A percentile compares a stretch with the other conserved stretches of the same genome.
Conservation (phyloP, 805 yeast genomes). For the Candida railenensis region DNA sequence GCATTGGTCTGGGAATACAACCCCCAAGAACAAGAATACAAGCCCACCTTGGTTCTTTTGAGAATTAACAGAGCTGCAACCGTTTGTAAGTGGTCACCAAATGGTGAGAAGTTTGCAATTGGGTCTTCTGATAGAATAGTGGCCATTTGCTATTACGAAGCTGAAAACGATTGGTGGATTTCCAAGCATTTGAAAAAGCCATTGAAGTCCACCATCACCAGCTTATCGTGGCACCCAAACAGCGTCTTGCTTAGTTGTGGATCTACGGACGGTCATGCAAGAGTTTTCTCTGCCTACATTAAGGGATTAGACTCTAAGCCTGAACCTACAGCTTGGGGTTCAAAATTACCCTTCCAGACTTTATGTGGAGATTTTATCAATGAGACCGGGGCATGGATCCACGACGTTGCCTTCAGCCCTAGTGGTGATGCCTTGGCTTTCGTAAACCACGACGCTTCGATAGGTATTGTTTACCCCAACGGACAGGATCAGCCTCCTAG, state of each 20-base stretch:
- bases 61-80: slow-evolving; percentile 97
- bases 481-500: slow-evolving; percentile 65
- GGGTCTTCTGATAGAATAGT: slow-evolving; percentile 93
- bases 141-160: slow-evolving; percentile 95
- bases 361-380: slow-evolving; percentile 75
- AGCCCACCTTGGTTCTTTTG: slow-evolving; percentile 88
- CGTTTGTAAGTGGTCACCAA: slow-evolving; percentile 90
- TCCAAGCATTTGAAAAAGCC: slow-evolving; percentile 96
- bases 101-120: slow-evolving; percentile 93
- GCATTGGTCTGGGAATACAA: slow-evolving; percentile 92
- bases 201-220: slow-evolving; percentile 79
- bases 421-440: slow-evolving; percentile 75
- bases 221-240: slow-evolving; percentile 92
- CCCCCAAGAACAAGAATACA: slow-evolving; percentile 54
- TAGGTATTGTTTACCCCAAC: slow-evolving; percentile 75
- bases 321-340: slow-evolving; percentile 85
- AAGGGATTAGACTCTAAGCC: slow-evolving; percentile 89
- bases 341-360: slow-evolving; percentile 90
- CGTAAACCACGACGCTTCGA: slow-evolving; percentile 83
- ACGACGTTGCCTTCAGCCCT: slow-evolving; percentile 84
- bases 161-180: slow-evolving; percentile 99
- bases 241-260: slow-evolving; percentile 86
- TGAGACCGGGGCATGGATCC: slow-evolving; percentile 85
- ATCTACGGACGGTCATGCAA: slow-evolving; percentile 88
- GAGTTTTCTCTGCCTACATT: slow-evolving; percentile 85